Percentiles rank a stretch among this genome's conserved stretches.
Conservation (phyloP, 75 land plant genomes). For the Selaginella moellendorffii region DNA sequence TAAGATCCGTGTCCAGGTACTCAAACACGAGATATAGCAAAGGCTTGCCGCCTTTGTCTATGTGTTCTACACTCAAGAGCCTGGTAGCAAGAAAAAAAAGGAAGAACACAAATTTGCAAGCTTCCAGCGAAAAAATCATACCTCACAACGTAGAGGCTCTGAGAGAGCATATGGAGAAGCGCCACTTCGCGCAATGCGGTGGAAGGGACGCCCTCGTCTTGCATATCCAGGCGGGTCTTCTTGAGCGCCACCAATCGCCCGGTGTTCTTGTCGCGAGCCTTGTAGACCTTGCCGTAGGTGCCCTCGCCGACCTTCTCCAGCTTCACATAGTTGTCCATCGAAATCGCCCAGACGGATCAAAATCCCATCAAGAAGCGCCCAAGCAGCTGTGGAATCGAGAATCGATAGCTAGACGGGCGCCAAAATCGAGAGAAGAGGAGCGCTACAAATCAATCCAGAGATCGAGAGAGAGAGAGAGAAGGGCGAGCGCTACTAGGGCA, state of each 20-base stretch:
- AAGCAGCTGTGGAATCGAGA: no score
- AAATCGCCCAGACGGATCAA: no score
- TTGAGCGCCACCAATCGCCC: slow-evolving; percentile 70
- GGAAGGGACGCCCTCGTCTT: slow-evolving; percentile 51
- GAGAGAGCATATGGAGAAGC: slow-evolving; percentile 40
- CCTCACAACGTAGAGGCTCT: slow-evolving; percentile 41
- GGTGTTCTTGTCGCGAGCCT: no score
- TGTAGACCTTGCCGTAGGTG: no score
- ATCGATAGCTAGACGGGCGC: no score
- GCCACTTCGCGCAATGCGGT: slow-evolving; percentile 51
- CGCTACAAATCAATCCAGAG: no score
- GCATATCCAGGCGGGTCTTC: no score
- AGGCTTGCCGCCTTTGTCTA: slow-evolving; percentile 11
- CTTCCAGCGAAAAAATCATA: slow-evolving; percentile 4
- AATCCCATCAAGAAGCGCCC: no score
- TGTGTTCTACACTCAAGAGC: slow-evolving; percentile 21
- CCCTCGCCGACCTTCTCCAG: no score
- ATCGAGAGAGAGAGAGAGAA: no score
- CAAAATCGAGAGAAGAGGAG: no score
- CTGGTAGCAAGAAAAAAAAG: background rate
- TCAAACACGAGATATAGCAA: slow-evolving; percentile 25
- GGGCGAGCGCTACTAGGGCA: no score
- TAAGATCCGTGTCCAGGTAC: slow-evolving; percentile 28
- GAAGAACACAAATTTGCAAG: background rate
- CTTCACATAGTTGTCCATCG: slow-evolving; percentile 69